These are phyloP conservation scores for Pythium aristosporum DNA, from an alignment of 352 stramenopile genomes.

Conservation along the genomic window DNA sequence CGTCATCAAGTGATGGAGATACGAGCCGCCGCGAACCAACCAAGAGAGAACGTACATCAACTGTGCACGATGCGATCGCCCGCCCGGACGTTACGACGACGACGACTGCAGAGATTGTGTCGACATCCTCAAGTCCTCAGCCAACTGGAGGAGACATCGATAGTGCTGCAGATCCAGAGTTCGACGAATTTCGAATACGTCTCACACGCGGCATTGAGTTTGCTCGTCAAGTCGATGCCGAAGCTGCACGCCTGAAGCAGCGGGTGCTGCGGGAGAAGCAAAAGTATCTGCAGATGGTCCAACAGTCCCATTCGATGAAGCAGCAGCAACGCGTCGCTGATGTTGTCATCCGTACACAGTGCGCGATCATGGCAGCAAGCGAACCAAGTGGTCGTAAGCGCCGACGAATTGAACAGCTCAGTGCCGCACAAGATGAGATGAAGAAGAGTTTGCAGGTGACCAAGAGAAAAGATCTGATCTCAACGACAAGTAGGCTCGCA, in stretches of 20 bases:
- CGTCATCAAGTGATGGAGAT: conserved; percentile 1
- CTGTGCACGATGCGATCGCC: not conserved
- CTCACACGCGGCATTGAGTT: conserved; percentile 52
- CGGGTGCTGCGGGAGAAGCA: conserved; percentile 42
- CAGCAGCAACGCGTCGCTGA: conserved; percentile 68
- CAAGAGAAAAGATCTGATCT: not conserved
- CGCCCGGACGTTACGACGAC: not conserved
- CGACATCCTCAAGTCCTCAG: not conserved
- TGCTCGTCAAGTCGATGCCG: conserved; percentile 35
- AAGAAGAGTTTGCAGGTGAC: conserved; percentile 12
- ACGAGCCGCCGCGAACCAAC: not conserved
- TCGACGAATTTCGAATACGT: conserved; percentile 73
- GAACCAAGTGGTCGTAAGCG: conserved; percentile 32
- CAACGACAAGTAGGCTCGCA: too few relatives aligned
- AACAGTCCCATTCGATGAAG: conserved; percentile 36
- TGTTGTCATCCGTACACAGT: conserved; percentile 58
- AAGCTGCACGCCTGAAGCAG: conserved; percentile 34
- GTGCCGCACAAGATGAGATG: conserved; percentile 39
- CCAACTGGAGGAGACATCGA: not conserved
- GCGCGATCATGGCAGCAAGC: conserved; percentile 43
- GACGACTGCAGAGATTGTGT: not conserved
- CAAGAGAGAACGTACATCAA: conserved; percentile 18
- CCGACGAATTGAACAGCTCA: conserved; percentile 53
- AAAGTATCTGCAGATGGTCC: conserved; percentile 46
- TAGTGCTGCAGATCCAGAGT: conserved; percentile 10